Evolutionary conservation across 1,139 yeast genomes (phyloP).

Genomic region (Candida pseudoviswanathii): DNA sequence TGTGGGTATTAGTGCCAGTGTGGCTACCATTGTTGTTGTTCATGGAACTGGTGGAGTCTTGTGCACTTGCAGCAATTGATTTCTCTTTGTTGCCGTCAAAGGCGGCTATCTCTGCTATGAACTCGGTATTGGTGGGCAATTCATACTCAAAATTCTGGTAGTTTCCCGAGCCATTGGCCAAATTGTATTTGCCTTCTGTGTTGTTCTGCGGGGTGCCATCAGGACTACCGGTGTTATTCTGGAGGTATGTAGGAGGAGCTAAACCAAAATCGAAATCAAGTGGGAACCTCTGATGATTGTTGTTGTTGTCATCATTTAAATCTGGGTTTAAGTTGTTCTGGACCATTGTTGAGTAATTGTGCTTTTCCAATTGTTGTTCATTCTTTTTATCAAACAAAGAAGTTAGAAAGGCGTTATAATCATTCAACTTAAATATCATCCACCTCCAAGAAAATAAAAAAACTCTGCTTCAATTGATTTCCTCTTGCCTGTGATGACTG

Average conservation of each 20-base stretch:
- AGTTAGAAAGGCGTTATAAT: conserved; percentile 33
- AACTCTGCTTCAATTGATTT: not conserved
- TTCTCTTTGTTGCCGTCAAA: not conserved
- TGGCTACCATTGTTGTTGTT: conserved; percentile 1
- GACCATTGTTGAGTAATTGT: conserved; percentile 1
- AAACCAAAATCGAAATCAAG: conserved; percentile 37
- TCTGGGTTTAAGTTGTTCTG: conserved; percentile 2
- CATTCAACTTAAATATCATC: conserved; percentile 36
- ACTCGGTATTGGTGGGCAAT: conserved; percentile 12
- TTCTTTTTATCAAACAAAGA: conserved; percentile 29
- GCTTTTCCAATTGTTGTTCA: conserved; percentile 8
- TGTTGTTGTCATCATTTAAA: not conserved
- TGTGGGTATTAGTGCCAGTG: conserved; percentile 4
- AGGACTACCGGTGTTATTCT: conserved; percentile 4
- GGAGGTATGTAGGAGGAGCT: conserved; percentile 11
- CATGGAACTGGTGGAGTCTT: not conserved
- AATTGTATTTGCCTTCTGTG: not conserved
- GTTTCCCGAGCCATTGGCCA: conserved; percentile 2
- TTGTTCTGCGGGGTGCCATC: not conserved
- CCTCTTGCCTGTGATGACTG: not conserved
- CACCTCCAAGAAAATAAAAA: not conserved
- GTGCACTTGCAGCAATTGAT: not conserved
- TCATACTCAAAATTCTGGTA: conserved; percentile 6
- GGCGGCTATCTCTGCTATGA: conserved; percentile 16
- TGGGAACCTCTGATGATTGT: conserved; percentile 20